A percentile compares a stretch with the other conserved stretches of the same genome.
phyloP scores from a whole-genome alignment of 2,329 filamentous ascomycete genomes.

The Paraphaeosphaeria minitans region DNA sequence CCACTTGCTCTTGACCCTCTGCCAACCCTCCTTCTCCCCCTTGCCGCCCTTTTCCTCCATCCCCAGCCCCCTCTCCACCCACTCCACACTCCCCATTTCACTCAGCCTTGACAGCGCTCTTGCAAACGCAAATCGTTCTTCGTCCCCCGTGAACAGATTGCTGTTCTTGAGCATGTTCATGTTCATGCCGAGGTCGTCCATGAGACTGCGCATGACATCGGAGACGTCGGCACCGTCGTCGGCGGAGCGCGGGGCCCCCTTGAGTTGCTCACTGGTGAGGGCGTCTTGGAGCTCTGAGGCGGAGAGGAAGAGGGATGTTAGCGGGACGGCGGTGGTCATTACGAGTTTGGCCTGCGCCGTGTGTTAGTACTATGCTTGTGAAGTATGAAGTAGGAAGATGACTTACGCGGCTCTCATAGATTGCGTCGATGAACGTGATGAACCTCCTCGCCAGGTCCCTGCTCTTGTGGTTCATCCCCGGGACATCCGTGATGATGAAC shows the following conservation, averaged over 20 bases:
- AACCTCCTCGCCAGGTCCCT: slow-evolving; percentile 89
- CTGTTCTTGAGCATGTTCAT: slow-evolving; percentile 84
- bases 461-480: slow-evolving; percentile 85
- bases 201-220: slow-evolving; percentile 75
- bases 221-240: slow-evolving; percentile 61
- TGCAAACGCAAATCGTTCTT: slow-evolving; percentile 96
- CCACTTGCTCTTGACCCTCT: slow-evolving; percentile 68
- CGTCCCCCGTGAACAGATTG: slow-evolving; percentile 88
- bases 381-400: background rate
- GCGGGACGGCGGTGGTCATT: slow-evolving; percentile 83
- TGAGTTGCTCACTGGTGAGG: slow-evolving; percentile 46
- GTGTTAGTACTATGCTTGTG: background rate
- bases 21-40: slow-evolving; percentile 68
- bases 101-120: slow-evolving; percentile 80
- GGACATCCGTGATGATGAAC: slow-evolving; percentile 89
- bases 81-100: slow-evolving; percentile 94
- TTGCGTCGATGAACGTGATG: slow-evolving; percentile 96
- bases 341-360: slow-evolving; percentile 79
- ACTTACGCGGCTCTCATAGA: slow-evolving; percentile 75
- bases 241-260: slow-evolving; percentile 28
- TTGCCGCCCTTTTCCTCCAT: slow-evolving; percentile 69
- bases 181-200: slow-evolving; percentile 86
- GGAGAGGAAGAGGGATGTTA: slow-evolving; percentile 85
- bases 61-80: slow-evolving; percentile 81
- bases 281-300: slow-evolving; percentile 55